phyloP scores from a whole-genome alignment of 176 grass and related monocot genomes.

The Carex myosuroides region DNA sequence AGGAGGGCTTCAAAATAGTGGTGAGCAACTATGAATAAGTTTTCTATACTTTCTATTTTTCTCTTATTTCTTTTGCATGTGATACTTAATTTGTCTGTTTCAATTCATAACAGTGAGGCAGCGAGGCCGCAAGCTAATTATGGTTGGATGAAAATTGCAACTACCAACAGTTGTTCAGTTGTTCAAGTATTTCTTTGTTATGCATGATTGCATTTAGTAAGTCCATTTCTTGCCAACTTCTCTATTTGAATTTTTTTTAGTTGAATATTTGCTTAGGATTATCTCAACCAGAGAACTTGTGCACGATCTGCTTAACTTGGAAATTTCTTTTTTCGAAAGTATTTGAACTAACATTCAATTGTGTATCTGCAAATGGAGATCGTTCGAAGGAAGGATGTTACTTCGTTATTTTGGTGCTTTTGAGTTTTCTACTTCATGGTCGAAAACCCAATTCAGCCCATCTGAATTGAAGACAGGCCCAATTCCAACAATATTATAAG shows the following conservation, averaged over 20 bases:
- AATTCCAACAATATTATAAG: background rate
- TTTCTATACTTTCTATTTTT: background rate
- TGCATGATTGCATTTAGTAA: background rate
- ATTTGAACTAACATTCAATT: background rate
- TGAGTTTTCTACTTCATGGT: background rate
- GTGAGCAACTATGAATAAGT: slow-evolving; percentile 79
- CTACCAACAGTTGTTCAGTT: background rate
- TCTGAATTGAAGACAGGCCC: background rate
- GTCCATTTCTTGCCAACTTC: background rate
- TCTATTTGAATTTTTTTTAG: slow-evolving; percentile 5
- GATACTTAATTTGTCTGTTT: background rate
- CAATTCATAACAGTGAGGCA: slow-evolving; percentile 48
- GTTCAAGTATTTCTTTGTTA: background rate
- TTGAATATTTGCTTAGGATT: background rate
- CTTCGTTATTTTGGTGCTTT: background rate
- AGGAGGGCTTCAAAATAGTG: slow-evolving; percentile 72
- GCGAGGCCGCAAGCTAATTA: slow-evolving; percentile 69
- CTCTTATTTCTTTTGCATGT: background rate
- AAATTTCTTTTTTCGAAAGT: background rate
- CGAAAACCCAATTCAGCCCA: background rate
- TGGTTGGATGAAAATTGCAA: slow-evolving; percentile 46
- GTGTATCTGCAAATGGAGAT: background rate
- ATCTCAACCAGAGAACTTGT: background rate
- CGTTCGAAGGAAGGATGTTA: background rate
- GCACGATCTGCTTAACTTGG: background rate